Evolutionary conservation across 169 alveolate genomes (phyloP).

Genomic region (Eimeria necatrix): DNA sequence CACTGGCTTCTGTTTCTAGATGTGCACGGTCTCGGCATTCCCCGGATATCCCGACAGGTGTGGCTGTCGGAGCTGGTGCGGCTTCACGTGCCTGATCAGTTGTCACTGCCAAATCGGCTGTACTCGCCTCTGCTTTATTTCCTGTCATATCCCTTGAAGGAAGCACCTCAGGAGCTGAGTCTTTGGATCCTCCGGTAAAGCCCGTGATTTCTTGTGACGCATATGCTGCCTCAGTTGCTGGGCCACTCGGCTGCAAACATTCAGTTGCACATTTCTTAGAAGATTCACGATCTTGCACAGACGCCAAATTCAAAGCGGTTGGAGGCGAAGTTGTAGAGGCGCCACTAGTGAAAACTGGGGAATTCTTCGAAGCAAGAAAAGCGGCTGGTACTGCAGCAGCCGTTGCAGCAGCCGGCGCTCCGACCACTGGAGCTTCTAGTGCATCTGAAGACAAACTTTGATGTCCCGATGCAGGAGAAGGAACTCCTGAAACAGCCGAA

Average conservation of each 20-base stretch:
- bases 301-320: neutral
- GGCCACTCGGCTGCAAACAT: neutral
- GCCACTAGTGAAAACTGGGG: neutral
- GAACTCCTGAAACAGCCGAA: neutral
- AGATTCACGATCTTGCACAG: neutral
- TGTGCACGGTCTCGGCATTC: too few species aligned
- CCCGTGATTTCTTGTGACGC: neutral
- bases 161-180: neutral
- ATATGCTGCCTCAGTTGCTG: neutral
- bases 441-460: neutral
- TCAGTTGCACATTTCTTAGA: neutral
- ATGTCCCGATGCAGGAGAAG: neutral
- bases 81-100: neutral
- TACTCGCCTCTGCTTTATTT: neutral
- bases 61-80: neutral
- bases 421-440: neutral
- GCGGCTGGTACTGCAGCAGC: neutral
- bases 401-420: neutral
- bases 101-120: neutral
- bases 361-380: neutral
- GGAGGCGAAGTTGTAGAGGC: neutral
- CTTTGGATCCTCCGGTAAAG: neutral
- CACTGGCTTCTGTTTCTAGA: too few species aligned
- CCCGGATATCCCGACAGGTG: neutral
- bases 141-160: neutral